Conservation (phyloP, 306 rosid genomes). For the Inga laurina region DNA sequence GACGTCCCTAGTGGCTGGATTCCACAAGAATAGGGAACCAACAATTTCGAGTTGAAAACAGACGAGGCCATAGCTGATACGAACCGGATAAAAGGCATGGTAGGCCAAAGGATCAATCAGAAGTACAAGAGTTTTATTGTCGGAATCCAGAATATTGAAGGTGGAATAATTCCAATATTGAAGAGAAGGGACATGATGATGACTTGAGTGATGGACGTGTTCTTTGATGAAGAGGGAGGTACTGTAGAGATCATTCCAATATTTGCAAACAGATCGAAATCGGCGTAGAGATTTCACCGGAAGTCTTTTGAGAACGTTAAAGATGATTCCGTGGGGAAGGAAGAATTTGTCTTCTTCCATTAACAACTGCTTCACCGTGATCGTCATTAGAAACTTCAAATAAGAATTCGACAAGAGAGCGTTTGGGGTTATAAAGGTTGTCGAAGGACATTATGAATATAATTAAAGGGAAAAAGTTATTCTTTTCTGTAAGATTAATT, state of each 20-base stretch:
- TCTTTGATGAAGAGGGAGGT: background rate
- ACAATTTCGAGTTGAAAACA: background rate
- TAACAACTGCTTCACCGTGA: background rate
- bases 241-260: background rate
- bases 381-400: background rate
- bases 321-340: background rate
- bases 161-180: background rate
- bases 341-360: background rate
- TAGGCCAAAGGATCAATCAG: background rate
- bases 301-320: background rate
- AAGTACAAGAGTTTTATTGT: background rate
- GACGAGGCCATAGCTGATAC: background rate
- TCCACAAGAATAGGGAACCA: background rate
- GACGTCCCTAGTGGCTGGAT: background rate
- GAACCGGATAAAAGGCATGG: background rate
- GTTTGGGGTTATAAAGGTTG: too few species aligned
- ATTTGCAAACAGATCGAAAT: background rate
- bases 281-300: background rate
- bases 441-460: too few species aligned
- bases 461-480: too few species aligned
- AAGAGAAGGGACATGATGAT: background rate
- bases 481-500: too few species aligned
- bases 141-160: background rate
- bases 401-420: too few species aligned
- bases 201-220: background rate